Conservation (phyloP, 78 protist species). For the Emiliania huxleyi region DNA sequence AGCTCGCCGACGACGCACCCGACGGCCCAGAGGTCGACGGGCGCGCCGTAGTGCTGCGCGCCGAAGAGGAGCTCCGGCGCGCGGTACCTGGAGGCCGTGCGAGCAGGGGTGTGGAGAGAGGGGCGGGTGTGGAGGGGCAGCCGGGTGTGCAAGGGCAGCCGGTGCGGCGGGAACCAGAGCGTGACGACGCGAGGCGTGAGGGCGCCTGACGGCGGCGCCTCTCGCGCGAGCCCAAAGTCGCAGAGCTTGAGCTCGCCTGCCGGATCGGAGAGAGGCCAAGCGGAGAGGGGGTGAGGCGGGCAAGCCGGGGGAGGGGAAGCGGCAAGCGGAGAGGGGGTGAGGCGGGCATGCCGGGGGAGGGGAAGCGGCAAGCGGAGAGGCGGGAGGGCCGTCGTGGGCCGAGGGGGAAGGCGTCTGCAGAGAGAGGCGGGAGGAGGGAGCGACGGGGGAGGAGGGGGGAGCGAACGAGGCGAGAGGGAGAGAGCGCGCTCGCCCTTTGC, state of each 20-base stretch:
- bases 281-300: not conserved
- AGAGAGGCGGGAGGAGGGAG: too few species aligned
- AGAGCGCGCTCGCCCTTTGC: not conserved
- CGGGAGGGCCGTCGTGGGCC: too few species aligned
- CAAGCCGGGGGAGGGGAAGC: too few species aligned
- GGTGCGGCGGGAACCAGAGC: constrained; percentile 1
- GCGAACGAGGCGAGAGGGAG: not conserved
- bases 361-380: too few species aligned
- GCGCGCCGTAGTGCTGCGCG: not conserved
- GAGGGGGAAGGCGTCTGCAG: too few species aligned
- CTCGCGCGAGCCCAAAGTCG: constrained; percentile 60
- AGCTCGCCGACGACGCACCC: constrained; percentile 45
- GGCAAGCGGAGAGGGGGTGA: too few species aligned
- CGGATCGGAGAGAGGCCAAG: not conserved
- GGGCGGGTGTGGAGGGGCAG: not conserved
- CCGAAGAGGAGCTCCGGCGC: constrained; percentile 61
- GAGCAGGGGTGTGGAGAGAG: too few species aligned
- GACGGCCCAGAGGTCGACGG: constrained; percentile 34
- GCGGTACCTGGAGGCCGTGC: constrained; percentile 10
- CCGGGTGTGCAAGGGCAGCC: not conserved
- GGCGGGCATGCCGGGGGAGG: too few species aligned
- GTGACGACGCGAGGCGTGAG: constrained; percentile 26
- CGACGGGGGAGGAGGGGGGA: too few species aligned
- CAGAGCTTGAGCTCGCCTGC: constrained; percentile 27
- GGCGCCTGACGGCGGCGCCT: not conserved